phyloP scores from a whole-genome alignment of 257 asterid species.

The Gentiana macrophylla region DNA sequence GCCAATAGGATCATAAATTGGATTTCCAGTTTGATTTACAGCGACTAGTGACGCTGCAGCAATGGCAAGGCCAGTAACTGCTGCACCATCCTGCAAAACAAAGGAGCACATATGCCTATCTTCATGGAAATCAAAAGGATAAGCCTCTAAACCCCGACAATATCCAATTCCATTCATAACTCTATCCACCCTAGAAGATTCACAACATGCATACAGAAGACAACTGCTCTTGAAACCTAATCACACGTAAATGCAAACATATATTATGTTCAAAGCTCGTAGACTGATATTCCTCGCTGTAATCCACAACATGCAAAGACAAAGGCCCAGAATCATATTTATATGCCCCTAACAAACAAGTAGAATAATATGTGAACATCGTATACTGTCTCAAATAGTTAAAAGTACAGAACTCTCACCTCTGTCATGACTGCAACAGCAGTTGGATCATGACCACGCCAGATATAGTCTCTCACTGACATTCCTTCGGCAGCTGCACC shows the following conservation, averaged over 20 bases:
- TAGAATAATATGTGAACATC: background rate
- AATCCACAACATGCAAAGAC: no score
- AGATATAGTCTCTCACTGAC: conserved; percentile 83
- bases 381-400: background rate
- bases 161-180: no score
- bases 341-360: no score
- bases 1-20: conserved; percentile 93
- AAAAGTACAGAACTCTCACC: conserved; percentile 34
- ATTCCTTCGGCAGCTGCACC: conserved; percentile 99
- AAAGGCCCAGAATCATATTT: no score
- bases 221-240: no score
- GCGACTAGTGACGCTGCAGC: conserved; percentile 97
- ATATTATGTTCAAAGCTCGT: no score
- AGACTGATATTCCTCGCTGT: no score
- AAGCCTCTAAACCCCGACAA: no score
- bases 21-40: conserved; percentile 80
- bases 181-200: no score
- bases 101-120: conserved; percentile 2
- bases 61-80: conserved; percentile 90
- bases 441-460: conserved; percentile 99
- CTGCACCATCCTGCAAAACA: conserved; percentile 88
- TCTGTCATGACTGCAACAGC: conserved; percentile 99
- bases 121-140: no score
- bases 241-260: no score
- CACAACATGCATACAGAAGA: no score